These are phyloP conservation scores for Fusarium liriodendri DNA, from an alignment of 2,329 filamentous ascomycete genomes.

Conservation along the genomic window DNA sequence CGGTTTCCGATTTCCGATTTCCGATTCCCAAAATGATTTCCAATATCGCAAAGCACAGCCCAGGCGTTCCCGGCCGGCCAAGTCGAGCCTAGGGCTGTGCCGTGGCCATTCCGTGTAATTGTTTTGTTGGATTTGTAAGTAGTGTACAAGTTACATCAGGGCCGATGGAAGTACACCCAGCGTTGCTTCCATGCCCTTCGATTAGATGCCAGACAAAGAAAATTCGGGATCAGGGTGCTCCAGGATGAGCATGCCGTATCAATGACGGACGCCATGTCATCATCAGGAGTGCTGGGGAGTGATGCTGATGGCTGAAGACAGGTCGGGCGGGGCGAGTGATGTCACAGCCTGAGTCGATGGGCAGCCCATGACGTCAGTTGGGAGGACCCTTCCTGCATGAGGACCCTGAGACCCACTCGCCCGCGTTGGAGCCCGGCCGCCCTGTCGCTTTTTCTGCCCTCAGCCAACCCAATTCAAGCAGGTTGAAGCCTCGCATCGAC, in stretches of 20 bases:
- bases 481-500: conserved; percentile 26
- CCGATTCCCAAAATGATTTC: background rate
- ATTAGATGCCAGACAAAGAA: conserved; percentile 28
- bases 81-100: conserved; percentile 7
- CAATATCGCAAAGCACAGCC: background rate
- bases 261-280: conserved; percentile 42
- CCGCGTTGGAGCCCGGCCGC: conserved; percentile 12
- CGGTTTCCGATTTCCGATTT: conserved; percentile 3
- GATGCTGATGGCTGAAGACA: conserved; percentile 13
- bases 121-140: conserved; percentile 1
- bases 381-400: conserved; percentile 46
- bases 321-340: conserved; percentile 24
- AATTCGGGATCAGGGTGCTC: conserved; percentile 19
- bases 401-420: conserved; percentile 46
- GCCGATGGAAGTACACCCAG: conserved; percentile 21
- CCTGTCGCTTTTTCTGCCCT: conserved; percentile 19
- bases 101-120: conserved; percentile 9
- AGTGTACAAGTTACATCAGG: conserved; percentile 32
- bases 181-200: conserved; percentile 26
- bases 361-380: conserved; percentile 25
- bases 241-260: conserved; percentile 20
- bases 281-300: conserved; percentile 30
- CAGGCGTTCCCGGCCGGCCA: conserved; percentile 32
- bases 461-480: conserved; percentile 29
- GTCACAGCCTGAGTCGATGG: conserved; percentile 14